A percentile compares a stretch with the other conserved stretches of the same genome.
phyloP scores from a whole-genome alignment of 1,284 basidiomycete species.

The Caloboletus inedulis region DNA sequence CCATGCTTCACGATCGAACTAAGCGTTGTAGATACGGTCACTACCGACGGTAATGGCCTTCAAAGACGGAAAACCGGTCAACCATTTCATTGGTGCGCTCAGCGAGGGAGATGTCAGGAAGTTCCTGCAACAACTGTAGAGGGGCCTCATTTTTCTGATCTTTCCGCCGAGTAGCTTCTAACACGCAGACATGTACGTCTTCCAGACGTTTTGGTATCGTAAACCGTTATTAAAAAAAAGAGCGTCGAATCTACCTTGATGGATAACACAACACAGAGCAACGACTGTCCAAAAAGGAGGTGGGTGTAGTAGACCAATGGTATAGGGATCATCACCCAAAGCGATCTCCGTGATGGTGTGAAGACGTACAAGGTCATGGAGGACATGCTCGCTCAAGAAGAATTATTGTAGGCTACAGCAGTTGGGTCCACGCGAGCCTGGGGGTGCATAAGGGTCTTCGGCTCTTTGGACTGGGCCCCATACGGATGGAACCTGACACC shows the following conservation, averaged over 20 bases:
- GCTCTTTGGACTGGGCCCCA: slow-evolving; percentile 86
- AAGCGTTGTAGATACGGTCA: slow-evolving; percentile 48
- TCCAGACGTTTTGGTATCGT: slow-evolving; percentile 13
- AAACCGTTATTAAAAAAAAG: slow-evolving; percentile 1
- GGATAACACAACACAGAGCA: slow-evolving; percentile 20
- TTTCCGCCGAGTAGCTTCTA: not conserved
- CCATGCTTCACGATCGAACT: not conserved
- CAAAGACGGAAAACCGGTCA: slow-evolving; percentile 51
- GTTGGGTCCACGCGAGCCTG: slow-evolving; percentile 19
- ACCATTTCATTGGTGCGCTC: slow-evolving; percentile 61
- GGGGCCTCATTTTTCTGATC: slow-evolving; percentile 15
- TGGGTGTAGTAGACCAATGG: slow-evolving; percentile 14
- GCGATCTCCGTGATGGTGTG: not conserved
- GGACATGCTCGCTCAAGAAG: not conserved
- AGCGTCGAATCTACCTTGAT: slow-evolving; percentile 6
- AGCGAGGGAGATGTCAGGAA: slow-evolving; percentile 46
- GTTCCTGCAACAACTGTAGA: slow-evolving; percentile 46
- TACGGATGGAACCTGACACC: slow-evolving; percentile 75
- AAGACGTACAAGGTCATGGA: slow-evolving; percentile 1
- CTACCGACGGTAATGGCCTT: slow-evolving; percentile 74
- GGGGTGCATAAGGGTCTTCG: slow-evolving; percentile 80
- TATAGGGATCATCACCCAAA: slow-evolving; percentile 2
- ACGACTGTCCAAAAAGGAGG: slow-evolving; percentile 9
- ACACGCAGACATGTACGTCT: slow-evolving; percentile 3
- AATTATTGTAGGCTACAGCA: slow-evolving; percentile 33